phyloP scores from a whole-genome alignment of 768 basidiomycete species.

The Amanita subjunquillea region DNA sequence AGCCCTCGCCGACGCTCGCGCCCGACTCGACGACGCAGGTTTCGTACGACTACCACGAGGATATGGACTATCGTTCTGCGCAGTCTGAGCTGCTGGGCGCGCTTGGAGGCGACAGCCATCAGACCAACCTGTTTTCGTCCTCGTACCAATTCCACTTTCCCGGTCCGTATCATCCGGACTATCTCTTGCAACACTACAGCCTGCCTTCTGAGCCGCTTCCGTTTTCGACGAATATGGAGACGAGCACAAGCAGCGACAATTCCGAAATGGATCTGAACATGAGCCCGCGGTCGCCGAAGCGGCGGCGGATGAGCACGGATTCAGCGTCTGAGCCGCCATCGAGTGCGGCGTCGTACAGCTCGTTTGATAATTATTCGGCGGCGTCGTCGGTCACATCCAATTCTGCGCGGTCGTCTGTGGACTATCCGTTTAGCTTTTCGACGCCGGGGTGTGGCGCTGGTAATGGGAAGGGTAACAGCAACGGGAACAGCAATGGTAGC shows the following conservation, averaged over 20 bases:
- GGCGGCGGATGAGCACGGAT: slow-evolving; percentile 61
- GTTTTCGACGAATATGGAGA: slow-evolving; percentile 23
- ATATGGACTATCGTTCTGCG: slow-evolving; percentile 25
- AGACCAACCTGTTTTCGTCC: slow-evolving; percentile 17
- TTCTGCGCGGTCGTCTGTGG: slow-evolving; percentile 56
- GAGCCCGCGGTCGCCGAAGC: slow-evolving; percentile 48
- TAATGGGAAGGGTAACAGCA: slow-evolving; percentile 7
- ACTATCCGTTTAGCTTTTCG: slow-evolving; percentile 51
- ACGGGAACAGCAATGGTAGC: neutral
- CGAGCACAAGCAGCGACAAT: slow-evolving; percentile 17
- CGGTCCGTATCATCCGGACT: slow-evolving; percentile 70
- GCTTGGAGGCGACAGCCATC: slow-evolving; percentile 23
- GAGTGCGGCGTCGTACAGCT: slow-evolving; percentile 54
- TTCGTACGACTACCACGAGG: slow-evolving; percentile 38
- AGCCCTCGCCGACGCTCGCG: slow-evolving; percentile 55
- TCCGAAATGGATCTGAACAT: slow-evolving; percentile 31
- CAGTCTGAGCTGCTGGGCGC: slow-evolving; percentile 46
- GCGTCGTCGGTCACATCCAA: slow-evolving; percentile 42
- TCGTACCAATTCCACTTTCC: slow-evolving; percentile 40
- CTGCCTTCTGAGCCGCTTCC: slow-evolving; percentile 41
- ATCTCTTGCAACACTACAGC: slow-evolving; percentile 43
- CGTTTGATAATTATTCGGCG: slow-evolving; percentile 55
- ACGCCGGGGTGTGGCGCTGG: slow-evolving; percentile 15
- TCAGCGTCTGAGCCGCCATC: slow-evolving; percentile 44
- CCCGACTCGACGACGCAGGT: slow-evolving; percentile 61